Percentiles rank a stretch among this genome's conserved stretches.
phyloP scores from a whole-genome alignment of 2,329 filamentous ascomycete genomes.

The Neocucurbitaria cava region DNA sequence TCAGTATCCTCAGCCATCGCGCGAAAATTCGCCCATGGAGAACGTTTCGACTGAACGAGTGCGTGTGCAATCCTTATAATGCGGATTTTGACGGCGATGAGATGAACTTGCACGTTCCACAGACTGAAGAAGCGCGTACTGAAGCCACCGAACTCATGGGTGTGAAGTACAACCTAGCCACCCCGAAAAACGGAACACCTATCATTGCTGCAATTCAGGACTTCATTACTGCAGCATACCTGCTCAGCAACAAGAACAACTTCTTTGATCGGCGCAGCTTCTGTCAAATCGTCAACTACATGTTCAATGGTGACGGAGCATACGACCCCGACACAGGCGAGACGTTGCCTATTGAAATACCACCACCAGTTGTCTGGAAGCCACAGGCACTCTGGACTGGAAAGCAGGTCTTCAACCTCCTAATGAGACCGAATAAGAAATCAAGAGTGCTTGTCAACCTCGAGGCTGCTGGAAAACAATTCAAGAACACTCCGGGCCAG shows the following conservation, averaged over 20 bases:
- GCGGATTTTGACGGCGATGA: constrained; percentile 99
- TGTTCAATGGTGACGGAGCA: constrained; percentile 76
- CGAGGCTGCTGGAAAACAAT: constrained; percentile 89
- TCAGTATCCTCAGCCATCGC: constrained; percentile 96
- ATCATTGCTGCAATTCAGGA: constrained; percentile 99
- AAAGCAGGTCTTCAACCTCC: constrained; percentile 92
- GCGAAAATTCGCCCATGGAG: constrained; percentile 94
- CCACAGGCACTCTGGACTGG: constrained; percentile 92
- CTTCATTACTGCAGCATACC: constrained; percentile 94
- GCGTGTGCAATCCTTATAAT: constrained; percentile 97
- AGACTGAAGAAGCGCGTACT: constrained; percentile 94
- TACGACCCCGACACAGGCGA: constrained; percentile 55
- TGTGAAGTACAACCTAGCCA: constrained; percentile 94
- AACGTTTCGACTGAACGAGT: constrained; percentile 96
- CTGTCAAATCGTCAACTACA: constrained; percentile 88
- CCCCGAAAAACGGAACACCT: constrained; percentile 95
- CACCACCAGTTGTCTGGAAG: constrained; percentile 84
- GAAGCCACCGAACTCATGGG: constrained; percentile 98
- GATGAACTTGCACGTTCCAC: constrained; percentile 98
- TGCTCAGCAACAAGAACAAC: constrained; percentile 88
- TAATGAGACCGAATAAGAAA: constrained; percentile 88
- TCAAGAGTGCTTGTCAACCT: constrained; percentile 86
- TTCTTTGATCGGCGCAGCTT: constrained; percentile 92
- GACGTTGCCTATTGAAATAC: constrained; percentile 76
- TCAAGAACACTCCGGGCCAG: constrained; percentile 67